Base-by-base conservation (phyloP, 139 green algal genomes). In the Choricystis sp. region DNA sequence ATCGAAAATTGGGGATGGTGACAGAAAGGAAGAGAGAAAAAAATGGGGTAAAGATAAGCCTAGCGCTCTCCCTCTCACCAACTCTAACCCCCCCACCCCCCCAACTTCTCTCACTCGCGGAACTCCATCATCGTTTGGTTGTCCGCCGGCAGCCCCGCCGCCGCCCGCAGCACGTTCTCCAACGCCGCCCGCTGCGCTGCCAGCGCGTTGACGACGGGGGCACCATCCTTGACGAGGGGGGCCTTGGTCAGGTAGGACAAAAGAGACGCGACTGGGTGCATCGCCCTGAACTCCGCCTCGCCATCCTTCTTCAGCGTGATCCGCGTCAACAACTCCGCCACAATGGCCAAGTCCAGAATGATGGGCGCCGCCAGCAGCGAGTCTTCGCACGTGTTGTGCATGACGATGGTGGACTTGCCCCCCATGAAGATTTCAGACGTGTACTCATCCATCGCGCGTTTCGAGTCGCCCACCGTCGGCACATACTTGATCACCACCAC, bases 401-500 rank as follows among this genome's bases (percentile, higher is more conserved):
- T 94, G 31, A 88, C 89, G 49, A 99, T 96, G 21, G 94, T 99
- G 81, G 96, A 96, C 49, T 73, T 82, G 30, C 94, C 94, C 57
- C 90, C 89, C 86, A 91, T 79, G 75, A 89, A 89, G 74, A 98
- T 96, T 77, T 98, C 92, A 31, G 72, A 86, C 14, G 83, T 96
- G 84, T 99, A 99, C 79, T 99, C 94, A 63, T 99, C 94, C 93
- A 99, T 95, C 26, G 94, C 94, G 27, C 92, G 81, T 83, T 99
- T 99, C 67, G 72, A 88, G 85, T 99, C 94, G 1, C 68, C 91
- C 48, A 99, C 93, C 56, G 96, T 94, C 0, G 94, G 94, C 69
- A 98, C 83, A 67, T 99, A 96, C 79, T 98, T 98, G 82, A 99
- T 99, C n/a, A 99, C 94, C 3, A 99, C 92, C 21, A 85, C 69